Conservation (phyloP, 1,139 yeast genomes). For the Diutina pseudorugosa region DNA sequence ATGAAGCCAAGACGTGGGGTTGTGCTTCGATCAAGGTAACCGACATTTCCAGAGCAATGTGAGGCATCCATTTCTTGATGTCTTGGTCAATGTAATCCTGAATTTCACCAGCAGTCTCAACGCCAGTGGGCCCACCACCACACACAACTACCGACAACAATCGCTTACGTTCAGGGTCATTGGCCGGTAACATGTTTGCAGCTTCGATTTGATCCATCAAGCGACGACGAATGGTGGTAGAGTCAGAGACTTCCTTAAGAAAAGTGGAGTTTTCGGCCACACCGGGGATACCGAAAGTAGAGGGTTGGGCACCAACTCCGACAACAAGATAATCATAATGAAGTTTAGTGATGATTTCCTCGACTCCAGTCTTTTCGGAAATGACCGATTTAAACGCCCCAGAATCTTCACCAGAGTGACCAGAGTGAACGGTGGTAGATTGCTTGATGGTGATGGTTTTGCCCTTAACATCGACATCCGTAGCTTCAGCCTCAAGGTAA, state of each 20-base stretch:
- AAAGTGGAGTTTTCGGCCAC: slow-evolving; percentile 79
- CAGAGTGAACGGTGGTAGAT: slow-evolving; percentile 39
- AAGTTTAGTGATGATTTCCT: slow-evolving; percentile 34
- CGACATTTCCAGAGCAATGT: slow-evolving; percentile 64
- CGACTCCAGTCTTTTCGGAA: slow-evolving; percentile 12
- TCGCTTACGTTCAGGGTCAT: slow-evolving; percentile 70
- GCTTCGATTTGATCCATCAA: slow-evolving; percentile 75
- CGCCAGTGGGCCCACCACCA: slow-evolving; percentile 98
- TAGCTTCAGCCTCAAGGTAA: slow-evolving; percentile 87
- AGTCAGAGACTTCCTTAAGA: slow-evolving; percentile 78
- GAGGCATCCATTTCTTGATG: slow-evolving; percentile 80
- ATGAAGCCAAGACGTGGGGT: slow-evolving; percentile 82
- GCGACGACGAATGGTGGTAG: slow-evolving; percentile 62
- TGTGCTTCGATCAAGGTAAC: slow-evolving; percentile 84
- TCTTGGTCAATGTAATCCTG: slow-evolving; percentile 93
- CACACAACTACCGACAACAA: slow-evolving; percentile 76
- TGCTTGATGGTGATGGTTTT: slow-evolving; percentile 52
- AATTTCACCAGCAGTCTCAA: slow-evolving; percentile 89
- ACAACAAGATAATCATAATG: slow-evolving; percentile 72
- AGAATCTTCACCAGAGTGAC: slow-evolving; percentile 42
- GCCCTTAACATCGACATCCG: slow-evolving; percentile 58
- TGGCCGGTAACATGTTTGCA: slow-evolving; percentile 64
- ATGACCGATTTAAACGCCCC: slow-evolving; percentile 40
- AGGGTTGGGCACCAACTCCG: slow-evolving; percentile 89
- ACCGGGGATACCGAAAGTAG: slow-evolving; percentile 90